Evolutionary conservation across 768 basidiomycete species (phyloP).

Genomic region (Austroboletus eburneus): DNA sequence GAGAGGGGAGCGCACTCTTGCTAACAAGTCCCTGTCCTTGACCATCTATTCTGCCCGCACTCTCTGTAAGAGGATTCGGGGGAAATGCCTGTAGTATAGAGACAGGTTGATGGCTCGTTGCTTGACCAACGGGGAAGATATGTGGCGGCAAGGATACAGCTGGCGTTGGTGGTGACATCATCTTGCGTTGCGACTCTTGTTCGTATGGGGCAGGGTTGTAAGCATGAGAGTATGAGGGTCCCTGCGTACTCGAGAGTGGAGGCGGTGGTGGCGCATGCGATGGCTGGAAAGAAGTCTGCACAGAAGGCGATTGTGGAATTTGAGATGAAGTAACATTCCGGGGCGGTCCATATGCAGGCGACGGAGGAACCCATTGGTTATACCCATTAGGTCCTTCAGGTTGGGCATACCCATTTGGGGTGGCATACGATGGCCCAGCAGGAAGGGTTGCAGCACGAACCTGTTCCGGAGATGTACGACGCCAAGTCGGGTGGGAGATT

Average conservation of each 20-base stretch:
- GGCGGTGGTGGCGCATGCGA: conserved; percentile 24
- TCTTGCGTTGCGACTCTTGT: conserved; percentile 12
- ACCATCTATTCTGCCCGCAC: conserved; percentile 5
- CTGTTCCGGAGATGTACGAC: conserved; percentile 27
- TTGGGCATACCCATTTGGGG: conserved; percentile 32
- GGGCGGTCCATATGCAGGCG: conserved; percentile 17
- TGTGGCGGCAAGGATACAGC: conserved; percentile 3
- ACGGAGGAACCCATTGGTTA: conserved; percentile 29
- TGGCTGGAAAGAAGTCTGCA: conserved; percentile 27
- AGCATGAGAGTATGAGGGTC: conserved; percentile 14
- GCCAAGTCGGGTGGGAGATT: conserved; percentile 68
- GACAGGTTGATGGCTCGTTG: conserved; percentile 14
- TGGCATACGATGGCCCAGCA: conserved; percentile 16
- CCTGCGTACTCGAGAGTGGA: conserved; percentile 12
- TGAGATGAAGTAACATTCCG: conserved; percentile 19
- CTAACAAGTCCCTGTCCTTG: conserved; percentile 14
- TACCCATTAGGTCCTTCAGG: conserved; percentile 25
- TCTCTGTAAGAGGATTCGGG: conserved; percentile 2
- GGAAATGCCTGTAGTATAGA: conserved; percentile 17
- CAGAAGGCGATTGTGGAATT: conserved; percentile 22
- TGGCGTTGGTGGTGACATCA: conserved; percentile 9
- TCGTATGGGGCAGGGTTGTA: conserved; percentile 8
- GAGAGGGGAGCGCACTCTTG: conserved; percentile 2
- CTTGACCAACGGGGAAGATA: conserved; percentile 6
- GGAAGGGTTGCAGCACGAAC: conserved; percentile 23